phyloP scores from a whole-genome alignment of 148 eudicot species.

The Dysphania ambrosioides region DNA sequence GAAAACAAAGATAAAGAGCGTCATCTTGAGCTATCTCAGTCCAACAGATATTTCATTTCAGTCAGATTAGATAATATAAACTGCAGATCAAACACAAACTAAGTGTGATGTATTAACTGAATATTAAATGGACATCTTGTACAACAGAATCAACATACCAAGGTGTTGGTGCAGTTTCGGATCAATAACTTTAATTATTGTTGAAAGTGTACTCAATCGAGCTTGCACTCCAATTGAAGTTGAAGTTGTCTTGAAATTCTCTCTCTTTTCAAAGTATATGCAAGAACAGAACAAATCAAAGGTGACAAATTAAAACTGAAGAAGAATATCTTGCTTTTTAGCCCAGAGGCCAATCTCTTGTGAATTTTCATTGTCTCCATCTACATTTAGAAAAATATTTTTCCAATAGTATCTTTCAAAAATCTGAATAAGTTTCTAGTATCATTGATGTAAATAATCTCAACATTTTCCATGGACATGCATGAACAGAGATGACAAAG shows the following conservation, averaged over 20 bases:
- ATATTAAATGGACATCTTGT: background rate
- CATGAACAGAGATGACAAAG: background rate
- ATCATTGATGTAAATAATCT: background rate
- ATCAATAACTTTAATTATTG: slow-evolving; percentile 71
- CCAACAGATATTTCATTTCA: background rate
- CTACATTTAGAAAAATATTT: background rate
- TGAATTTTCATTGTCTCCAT: background rate
- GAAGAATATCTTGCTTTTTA: slow-evolving; percentile 7
- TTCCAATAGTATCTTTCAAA: background rate
- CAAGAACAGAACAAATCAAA: slow-evolving; percentile 19
- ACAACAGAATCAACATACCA: slow-evolving; percentile 49
- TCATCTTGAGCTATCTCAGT: background rate
- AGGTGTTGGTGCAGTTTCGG: slow-evolving; percentile 95
- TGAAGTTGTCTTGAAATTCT: slow-evolving; percentile 74
- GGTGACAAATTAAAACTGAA: slow-evolving; percentile 15
- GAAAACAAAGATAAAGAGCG: background rate
- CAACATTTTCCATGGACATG: background rate
- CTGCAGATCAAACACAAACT: background rate
- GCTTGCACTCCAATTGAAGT: slow-evolving; percentile 84
- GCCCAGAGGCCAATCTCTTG: background rate
- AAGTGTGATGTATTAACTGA: background rate
- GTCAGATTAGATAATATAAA: background rate
- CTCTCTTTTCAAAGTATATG: slow-evolving; percentile 50
- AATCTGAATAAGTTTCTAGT: background rate
- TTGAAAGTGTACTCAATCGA: slow-evolving; percentile 71